Base-by-base conservation (phyloP, 192 early-diverging fungal genomes). In the Martensiomyces pterosporus region DNA sequence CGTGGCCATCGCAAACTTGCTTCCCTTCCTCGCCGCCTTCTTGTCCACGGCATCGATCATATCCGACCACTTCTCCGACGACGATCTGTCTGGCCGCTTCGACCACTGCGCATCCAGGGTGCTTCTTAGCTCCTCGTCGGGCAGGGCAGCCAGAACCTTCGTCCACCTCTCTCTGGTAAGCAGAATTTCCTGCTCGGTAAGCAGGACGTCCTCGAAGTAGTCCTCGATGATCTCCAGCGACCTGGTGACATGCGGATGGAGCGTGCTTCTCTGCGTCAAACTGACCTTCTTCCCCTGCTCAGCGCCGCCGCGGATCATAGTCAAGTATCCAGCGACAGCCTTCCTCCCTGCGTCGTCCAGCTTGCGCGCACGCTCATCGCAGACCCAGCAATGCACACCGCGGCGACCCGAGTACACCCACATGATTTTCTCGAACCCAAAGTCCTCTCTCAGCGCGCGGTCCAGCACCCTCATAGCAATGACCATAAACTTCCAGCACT, bases 381-480 rank as follows among this genome's bases (percentile, higher is more conserved):
- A 88, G 16, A 98, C 85, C 95, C 95, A 98, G 77, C 93, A 95
- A 81, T 98, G 95, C 29, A 97, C 89, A 56, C 95, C 95, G 66
- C 95, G 90, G 44, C 95, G 87, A 47, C 95, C 95, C 50, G 84
- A 87, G 49, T 93, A 98, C 3, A 94, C 91, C 95, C 95, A 98
- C 35, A 98, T 65, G 8, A 94, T 50, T 37, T 95, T 82, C 49
- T 86, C 78, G 61, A 97, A 98, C 3, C 93, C 95, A 79, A 98
- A 98, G 75, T 98, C 93, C 22, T 93, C 93, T 34, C 53, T 55
- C 25, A 98, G 56, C 9, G 85, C 83, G 9, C 55, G 72, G 57
- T 98, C 82, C 51, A 98, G 55, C 38, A 98, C 76, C 50, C 90
- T 85, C 68, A 96, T 92, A 13, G 93, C 81, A 21, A 96, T 70